Evolutionary conservation across 2,329 filamentous ascomycete species (phyloP), one percentile per base, ranked within the genome.

Genomic region (Verruconis gallopava): DNA sequence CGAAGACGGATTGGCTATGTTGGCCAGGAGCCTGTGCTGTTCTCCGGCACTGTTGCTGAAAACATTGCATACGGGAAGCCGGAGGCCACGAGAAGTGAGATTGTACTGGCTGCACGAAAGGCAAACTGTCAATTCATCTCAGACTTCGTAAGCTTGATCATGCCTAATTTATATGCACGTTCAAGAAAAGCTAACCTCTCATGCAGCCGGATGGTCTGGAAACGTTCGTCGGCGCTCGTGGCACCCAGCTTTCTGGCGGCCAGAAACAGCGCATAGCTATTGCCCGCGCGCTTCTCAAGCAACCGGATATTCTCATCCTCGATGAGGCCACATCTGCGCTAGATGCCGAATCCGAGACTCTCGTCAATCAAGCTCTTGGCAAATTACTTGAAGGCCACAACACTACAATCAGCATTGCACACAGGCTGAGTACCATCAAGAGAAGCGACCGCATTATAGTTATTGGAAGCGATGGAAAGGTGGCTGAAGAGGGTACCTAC

Each of bases 241-340:
- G 91, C 22, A 88, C 89, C 2, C 89, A 96, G 61, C 72, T 98
- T 1, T 95, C 86, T 5, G 91, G 91, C 40, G 91, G 91, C 0
- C 91, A 98, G 62, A 96, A 96, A 65, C 91, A 98, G 61, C 81
- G 91, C 48, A 96, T 98, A 53, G 91, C 91, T 28, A 98, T 98
- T 59, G 91, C 91, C 4, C 77, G 93, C 42, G 91, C 91, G 11
- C 71, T 98, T 20, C 78, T 98, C 51, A 96, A 96, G 62, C 77
- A 95, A 48, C 93, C 93, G 0, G 91, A 98, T 63, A 96, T 98
- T 48, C 68, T 98, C 20, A 93, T 98, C 46, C 74, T 98, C 1
- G 91, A 98, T 55, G 91, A 98, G 68, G 66, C 93, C 14, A 98
- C 93, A 0, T 94, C 85, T 2, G 91, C 91, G 0, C 72, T 98